Evolutionary conservation across 192 early-diverging fungal genomes (phyloP).

Genomic region (Gryganskiella cystojenkinii): DNA sequence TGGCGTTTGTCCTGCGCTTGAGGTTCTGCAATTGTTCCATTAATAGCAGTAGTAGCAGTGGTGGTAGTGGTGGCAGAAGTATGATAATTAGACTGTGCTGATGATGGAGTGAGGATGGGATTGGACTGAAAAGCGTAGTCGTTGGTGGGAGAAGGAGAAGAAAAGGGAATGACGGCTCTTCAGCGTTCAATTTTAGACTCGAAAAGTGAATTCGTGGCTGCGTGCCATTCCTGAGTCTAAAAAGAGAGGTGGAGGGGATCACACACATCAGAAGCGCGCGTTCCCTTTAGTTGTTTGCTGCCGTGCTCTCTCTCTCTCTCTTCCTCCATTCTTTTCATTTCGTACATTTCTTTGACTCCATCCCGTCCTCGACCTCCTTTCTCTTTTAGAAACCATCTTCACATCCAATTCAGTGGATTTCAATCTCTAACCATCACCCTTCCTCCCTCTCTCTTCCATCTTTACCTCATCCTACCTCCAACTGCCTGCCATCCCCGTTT

Average conservation of each 20-base stretch:
- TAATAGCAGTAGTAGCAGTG: background rate
- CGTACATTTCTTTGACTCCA: background rate
- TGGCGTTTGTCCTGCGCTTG: slow-evolving; percentile 13
- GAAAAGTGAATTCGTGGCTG: no score
- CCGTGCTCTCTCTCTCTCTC: background rate
- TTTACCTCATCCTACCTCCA: background rate
- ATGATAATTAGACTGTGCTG: no score
- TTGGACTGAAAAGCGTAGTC: background rate
- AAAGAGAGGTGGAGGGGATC: no score
- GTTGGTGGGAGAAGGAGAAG: background rate
- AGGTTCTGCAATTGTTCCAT: slow-evolving; percentile 32
- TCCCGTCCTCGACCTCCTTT: background rate
- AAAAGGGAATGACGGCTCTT: background rate
- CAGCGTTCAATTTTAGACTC: no score
- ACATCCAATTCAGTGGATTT: no score
- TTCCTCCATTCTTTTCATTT: slow-evolving; percentile 2
- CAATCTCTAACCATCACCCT: background rate
- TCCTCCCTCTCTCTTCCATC: background rate
- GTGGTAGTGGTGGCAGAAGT: no score
- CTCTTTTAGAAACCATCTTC: background rate
- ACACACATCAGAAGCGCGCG: no score
- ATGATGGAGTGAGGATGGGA: background rate
- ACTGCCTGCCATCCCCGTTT: no score
- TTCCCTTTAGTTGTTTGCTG: background rate
- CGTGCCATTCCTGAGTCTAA: no score